Evolutionary conservation across 2,329 filamentous ascomycete species (phyloP).

Genomic region (Fusarium odoratissimum): DNA sequence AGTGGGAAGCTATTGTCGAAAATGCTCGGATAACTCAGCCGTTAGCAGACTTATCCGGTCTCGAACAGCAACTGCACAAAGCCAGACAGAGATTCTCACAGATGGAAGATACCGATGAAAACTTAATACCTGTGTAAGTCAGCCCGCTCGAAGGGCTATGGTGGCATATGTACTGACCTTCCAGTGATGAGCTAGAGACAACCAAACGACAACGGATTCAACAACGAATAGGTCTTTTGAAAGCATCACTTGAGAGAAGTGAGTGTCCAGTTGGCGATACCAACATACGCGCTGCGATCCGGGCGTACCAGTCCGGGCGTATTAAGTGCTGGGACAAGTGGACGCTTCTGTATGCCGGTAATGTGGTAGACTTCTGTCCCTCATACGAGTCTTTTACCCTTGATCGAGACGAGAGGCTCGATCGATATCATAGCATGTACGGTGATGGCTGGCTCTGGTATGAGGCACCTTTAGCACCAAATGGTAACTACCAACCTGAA

Average conservation of each 20-base stretch:
- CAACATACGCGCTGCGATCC: slow-evolving; percentile 39
- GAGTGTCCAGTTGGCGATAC: slow-evolving; percentile 13
- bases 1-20: slow-evolving; percentile 43
- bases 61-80: slow-evolving; percentile 31
- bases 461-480: slow-evolving; percentile 37
- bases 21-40: slow-evolving; percentile 36
- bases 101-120: slow-evolving; percentile 42
- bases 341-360: slow-evolving; percentile 41
- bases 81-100: slow-evolving; percentile 12
- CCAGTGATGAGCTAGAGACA: slow-evolving; percentile 41
- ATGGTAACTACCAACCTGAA: slow-evolving; percentile 16
- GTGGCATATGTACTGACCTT: slow-evolving; percentile 4
- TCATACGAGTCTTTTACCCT: slow-evolving; percentile 43
- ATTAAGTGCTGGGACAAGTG: slow-evolving; percentile 43
- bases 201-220: slow-evolving; percentile 33
- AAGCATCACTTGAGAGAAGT: slow-evolving; percentile 11
- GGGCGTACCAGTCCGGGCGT: slow-evolving; percentile 30
- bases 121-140: slow-evolving; percentile 36
- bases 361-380: slow-evolving; percentile 34
- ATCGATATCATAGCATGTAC: slow-evolving; percentile 36
- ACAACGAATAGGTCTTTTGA: slow-evolving; percentile 24
- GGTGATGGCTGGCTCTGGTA: slow-evolving; percentile 46
- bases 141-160: neutral
- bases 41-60: slow-evolving; percentile 34
- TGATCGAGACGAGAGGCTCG: slow-evolving; percentile 38